Evolutionary conservation across 2,329 filamentous ascomycete genomes (phyloP), one percentile per base, ranked within the genome.

Genomic region (Penicillium sp.): DNA sequence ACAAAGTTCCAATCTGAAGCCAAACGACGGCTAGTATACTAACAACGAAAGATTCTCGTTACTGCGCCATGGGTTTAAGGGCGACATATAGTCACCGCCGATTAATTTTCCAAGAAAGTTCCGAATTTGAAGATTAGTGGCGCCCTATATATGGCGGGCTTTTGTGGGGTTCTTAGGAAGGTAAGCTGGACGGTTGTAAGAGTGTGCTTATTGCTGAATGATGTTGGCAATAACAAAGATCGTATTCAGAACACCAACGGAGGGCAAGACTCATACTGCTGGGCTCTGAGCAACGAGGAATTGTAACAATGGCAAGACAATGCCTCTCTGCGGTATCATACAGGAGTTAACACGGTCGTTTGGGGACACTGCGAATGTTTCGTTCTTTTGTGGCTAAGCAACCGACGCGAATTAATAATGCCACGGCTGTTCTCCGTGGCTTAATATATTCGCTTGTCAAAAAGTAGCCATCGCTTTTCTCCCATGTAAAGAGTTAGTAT

Each of bases 381-480:
- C 22, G 2, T 57, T 50, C 41, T 50, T 54, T n/a, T 57, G 81
- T 64, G 82, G 75, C 60, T 72, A 82, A 59, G 66, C 67, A 10
- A 73, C 71, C 5, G 63, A 80, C 40, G n/a, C 56, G 63, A 1
- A 47, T 78, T n/a, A 79, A 77, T 56, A 76, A 63, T 43, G 73
- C 74, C 0, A 68, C 61, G 0, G 68, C 75, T 2, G 71, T 80
- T 0, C 60, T 82, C 0, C 71, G 75, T 0, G 76, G 79, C 0
- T 65, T 83, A 0, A 67, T 81, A 0, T 78, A 70, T 43, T 33
- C 74, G 8, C 67, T 83, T 0, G 47, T 76, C 1, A 25, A 53
- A 0, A 62, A 75, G 56, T 59, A 75, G 3, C 65, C 60, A 35
- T 59, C 56, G 3, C 68, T 80, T 1, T 50, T 74, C 4, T 62